Conservation (phyloP, 176 grass and related monocot species). For the Hordeum marinum region DNA sequence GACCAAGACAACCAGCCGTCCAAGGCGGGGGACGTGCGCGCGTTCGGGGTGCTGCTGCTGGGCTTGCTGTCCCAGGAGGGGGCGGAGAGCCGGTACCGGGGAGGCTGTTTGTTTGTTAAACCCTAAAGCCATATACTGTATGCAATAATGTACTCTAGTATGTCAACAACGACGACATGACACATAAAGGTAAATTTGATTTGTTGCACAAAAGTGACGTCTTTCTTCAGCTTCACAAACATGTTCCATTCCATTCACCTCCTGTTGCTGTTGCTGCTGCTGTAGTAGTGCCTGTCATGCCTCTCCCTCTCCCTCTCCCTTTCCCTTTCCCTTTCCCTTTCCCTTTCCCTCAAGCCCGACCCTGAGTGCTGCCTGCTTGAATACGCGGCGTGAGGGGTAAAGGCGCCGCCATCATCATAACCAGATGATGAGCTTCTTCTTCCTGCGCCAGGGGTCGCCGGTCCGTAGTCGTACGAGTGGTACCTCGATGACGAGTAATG, state of each 20-base stretch:
- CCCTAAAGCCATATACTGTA: no score
- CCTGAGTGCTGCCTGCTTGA: constrained; percentile 24
- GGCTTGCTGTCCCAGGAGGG: constrained; percentile 57
- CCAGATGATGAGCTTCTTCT: constrained; percentile 39
- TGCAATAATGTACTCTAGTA: no score
- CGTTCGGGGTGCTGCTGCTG: constrained; percentile 61
- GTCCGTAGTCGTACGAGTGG: constrained; percentile 42
- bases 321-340: constrained; percentile 12
- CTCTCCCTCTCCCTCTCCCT: constrained; percentile 14
- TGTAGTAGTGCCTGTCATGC: constrained; percentile 37
- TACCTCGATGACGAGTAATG: constrained; percentile 57
- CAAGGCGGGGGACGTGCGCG: constrained; percentile 41
- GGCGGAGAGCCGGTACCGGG: constrained; percentile 38
- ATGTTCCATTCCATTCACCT: constrained; percentile 34
- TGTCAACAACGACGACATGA: no score
- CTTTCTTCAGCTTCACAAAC: neutral
- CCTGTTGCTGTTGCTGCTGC: neutral
- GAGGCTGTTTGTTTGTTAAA: no score
- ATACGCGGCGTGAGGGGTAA: constrained; percentile 27
- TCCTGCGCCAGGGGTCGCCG: constrained; percentile 25
- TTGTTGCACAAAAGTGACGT: constrained; percentile 5
- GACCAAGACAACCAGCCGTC: constrained; percentile 22
- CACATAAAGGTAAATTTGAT: neutral
- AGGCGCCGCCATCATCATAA: constrained; percentile 32
- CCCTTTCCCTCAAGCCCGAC: constrained; percentile 40